Evolutionary conservation across 768 basidiomycete genomes (phyloP), one percentile per base, ranked within the genome.

Genomic region (Serendipita sp.): DNA sequence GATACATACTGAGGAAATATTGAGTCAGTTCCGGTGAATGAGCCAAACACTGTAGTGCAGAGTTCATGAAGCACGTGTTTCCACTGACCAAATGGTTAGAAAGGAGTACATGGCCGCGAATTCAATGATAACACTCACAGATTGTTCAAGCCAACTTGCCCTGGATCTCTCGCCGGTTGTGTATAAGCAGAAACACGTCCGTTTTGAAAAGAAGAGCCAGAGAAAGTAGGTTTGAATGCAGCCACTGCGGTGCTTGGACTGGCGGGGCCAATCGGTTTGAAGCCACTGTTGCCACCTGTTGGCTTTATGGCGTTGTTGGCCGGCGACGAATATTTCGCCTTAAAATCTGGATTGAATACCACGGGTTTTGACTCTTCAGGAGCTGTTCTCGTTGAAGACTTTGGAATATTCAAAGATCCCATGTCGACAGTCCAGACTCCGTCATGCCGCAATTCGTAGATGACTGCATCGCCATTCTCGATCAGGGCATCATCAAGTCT

Each of bases 41-140:
- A 30, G 88, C 88, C 63, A 99, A 83, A 75, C 96, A 98, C 72
- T 99, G 96, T 3, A 97, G 79, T 1, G 96, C 95, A 63, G 92
- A 94, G 74, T 98, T 99, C 96, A 99, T 98, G 77, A 98, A 99
- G 73, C 94, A 97, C 5, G 94, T 96, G 71, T 94, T 94, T n/a
- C 89, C 90, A 81, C 88, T 89, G 64, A 10, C 5, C 13, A 62
- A 38, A 8, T 65, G 41, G 63, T 65, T 73, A 44, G 65, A 66
- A 46, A 10, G 65, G 70, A n/a, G 63, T 63, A 66, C 32, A 63
- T n/a, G 56, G 24, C 32, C 46, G 48, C 1, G 16, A 64, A 3
- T 44, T 46, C n/a, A 67, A 60, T 51, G 38, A 3, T 3, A 41
- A 13, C 5, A 77, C 86, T 66, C 73, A 91, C 84, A 96, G 86